Evolutionary conservation across 2,329 filamentous ascomycete genomes (phyloP).

Genomic region (Alternaria consortialis): DNA sequence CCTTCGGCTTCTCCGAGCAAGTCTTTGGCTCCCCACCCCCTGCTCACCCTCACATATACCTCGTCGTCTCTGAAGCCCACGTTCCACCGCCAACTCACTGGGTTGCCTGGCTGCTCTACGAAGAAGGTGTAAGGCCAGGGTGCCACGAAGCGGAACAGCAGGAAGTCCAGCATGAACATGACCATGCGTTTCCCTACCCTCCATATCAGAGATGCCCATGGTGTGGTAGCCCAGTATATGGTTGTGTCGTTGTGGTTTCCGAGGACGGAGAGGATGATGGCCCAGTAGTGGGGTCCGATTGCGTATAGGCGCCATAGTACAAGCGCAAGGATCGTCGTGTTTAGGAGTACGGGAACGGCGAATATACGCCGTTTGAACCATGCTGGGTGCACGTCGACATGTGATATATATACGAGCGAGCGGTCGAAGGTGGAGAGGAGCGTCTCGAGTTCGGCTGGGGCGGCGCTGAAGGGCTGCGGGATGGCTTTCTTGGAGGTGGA

Average conservation of each 20-base stretch:
- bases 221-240: constrained; percentile 64
- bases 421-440: constrained; percentile 73
- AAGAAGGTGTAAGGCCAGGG: constrained; percentile 63
- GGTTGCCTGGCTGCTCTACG: constrained; percentile 69
- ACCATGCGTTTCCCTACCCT: constrained; percentile 68
- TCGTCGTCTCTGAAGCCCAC: constrained; percentile 82
- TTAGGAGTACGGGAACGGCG: constrained; percentile 78
- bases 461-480: constrained; percentile 68
- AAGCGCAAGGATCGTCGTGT: constrained; percentile 70
- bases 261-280: constrained; percentile 69
- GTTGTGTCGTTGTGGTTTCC: constrained; percentile 73
- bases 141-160: constrained; percentile 55
- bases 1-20: constrained; percentile 60
- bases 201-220: constrained; percentile 65
- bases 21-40: constrained; percentile 73
- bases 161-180: constrained; percentile 79
- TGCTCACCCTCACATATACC: constrained; percentile 80
- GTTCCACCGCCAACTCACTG: constrained; percentile 75
- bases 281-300: constrained; percentile 77
- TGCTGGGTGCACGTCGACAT: constrained; percentile 76
- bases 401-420: constrained; percentile 80
- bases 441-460: constrained; percentile 68
- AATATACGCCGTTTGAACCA: constrained; percentile 86
- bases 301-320: constrained; percentile 74
- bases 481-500: constrained; percentile 24